A percentile compares a stretch with the other conserved stretches of the same genome.
These are phyloP conservation scores for Colletotrichum lini DNA, from an alignment of 2,329 filamentous ascomycete species.

Conservation along the genomic window DNA sequence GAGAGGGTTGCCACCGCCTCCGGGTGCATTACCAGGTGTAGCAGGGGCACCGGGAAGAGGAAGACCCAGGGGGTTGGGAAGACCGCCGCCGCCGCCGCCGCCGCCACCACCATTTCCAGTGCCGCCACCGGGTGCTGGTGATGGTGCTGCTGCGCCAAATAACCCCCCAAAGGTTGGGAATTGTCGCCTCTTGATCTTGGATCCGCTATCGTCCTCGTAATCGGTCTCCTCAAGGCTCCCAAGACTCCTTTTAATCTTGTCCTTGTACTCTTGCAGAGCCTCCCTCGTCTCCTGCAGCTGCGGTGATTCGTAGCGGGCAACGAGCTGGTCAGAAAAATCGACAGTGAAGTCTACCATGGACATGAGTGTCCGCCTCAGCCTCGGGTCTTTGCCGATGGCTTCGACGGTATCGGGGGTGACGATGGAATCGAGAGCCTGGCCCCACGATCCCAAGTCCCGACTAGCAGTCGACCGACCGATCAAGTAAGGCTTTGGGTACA, in stretches of 20 bases:
- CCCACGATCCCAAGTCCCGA: constrained; percentile 30
- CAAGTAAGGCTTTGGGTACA: neutral
- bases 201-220: neutral
- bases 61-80: constrained; percentile 4
- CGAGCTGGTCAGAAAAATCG: constrained; percentile 37
- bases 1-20: constrained; percentile 7
- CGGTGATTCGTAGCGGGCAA: constrained; percentile 25
- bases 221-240: constrained; percentile 1
- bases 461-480: neutral
- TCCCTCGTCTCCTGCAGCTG: constrained; percentile 36
- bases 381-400: constrained; percentile 36
- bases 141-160: constrained; percentile 9
- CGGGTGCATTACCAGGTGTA: neutral
- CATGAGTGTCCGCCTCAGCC: constrained; percentile 36
- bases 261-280: constrained; percentile 32
- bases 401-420: constrained; percentile 35
- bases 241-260: constrained; percentile 23
- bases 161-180: constrained; percentile 7
- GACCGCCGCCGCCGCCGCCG: neutral
- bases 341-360: constrained; percentile 41
- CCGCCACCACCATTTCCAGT: neutral
- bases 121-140: neutral
- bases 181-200: constrained; percentile 23
- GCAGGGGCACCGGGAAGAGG: constrained; percentile 6
- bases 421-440: constrained; percentile 35